Conservation (phyloP, 2,329 filamentous ascomycete species). For the Alternaria postmessia region DNA sequence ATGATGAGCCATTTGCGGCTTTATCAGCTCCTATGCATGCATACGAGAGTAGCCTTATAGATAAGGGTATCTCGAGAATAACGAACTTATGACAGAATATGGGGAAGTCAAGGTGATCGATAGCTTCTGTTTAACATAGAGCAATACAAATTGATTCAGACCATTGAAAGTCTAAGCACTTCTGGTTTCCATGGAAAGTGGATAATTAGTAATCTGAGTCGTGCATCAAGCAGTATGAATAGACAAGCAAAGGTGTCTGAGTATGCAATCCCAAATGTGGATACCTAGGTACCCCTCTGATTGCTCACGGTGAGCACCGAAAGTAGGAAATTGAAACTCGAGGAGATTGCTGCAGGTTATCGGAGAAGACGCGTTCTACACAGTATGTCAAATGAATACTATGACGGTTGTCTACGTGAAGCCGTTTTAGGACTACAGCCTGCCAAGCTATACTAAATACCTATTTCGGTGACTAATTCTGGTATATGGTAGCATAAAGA, state of each 20-base stretch:
- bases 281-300: background rate
- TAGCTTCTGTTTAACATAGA: background rate
- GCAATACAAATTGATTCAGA: background rate
- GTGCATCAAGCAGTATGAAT: background rate
- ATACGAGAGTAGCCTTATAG: background rate
- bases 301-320: background rate
- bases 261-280: background rate
- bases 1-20: background rate
- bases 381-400: too few species aligned
- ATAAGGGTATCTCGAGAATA: background rate
- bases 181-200: background rate
- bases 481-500: too few species aligned
- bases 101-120: background rate
- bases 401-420: too few species aligned
- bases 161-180: background rate
- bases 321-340: too few species aligned
- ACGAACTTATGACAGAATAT: constrained; percentile 1
- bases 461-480: too few species aligned
- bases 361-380: too few species aligned
- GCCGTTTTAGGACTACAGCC: too few species aligned
- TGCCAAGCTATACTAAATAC: too few species aligned
- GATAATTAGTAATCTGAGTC: background rate
- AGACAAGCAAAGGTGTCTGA: background rate
- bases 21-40: background rate
- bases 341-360: too few species aligned